Percentiles rank a stretch among this genome's conserved stretches.
phyloP scores from a whole-genome alignment of 306 rosid genomes.

The Datisca glomerata region DNA sequence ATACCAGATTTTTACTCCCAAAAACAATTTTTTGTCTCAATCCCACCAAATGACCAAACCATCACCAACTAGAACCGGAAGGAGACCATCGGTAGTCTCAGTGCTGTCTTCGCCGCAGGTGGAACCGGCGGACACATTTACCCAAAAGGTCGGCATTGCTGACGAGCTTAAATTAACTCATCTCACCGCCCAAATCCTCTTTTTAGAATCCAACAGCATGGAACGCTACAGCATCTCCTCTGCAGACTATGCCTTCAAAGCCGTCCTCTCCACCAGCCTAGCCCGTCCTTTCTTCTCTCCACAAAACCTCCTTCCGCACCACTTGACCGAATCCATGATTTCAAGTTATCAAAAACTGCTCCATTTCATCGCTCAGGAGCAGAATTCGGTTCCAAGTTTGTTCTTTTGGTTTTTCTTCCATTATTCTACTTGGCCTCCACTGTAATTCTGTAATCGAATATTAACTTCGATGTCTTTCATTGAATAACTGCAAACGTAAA shows the following conservation, averaged over 20 bases:
- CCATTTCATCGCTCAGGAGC: conserved; percentile 52
- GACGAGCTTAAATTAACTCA: conserved; percentile 40
- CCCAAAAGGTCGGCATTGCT: conserved; percentile 65
- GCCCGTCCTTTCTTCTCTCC: conserved; percentile 28
- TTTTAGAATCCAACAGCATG: conserved; percentile 50
- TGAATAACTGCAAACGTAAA: too few relatives aligned
- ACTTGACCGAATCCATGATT: conserved; percentile 29
- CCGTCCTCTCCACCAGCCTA: conserved; percentile 27
- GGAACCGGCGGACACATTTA: conserved; percentile 65
- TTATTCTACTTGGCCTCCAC: too few relatives aligned
- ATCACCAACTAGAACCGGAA: conserved; percentile 13
- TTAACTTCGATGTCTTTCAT: too few relatives aligned
- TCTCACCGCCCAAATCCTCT: conserved; percentile 40
- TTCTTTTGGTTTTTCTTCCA: too few relatives aligned
- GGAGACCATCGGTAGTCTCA: conserved; percentile 20
- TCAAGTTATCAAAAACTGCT: conserved; percentile 23
- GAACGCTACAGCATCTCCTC: conserved; percentile 42
- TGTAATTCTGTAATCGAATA: too few relatives aligned
- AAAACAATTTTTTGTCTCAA: too few relatives aligned
- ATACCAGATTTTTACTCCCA: too few relatives aligned
- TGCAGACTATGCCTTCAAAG: conserved; percentile 38
- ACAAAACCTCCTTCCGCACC: conserved; percentile 32
- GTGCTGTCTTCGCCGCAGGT: conserved; percentile 55
- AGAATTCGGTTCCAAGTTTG: conserved; percentile 61
- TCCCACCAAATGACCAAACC: conserved; percentile 19